Conservation (phyloP, 176 grass and related monocot genomes). For the Raddia distichophylla region DNA sequence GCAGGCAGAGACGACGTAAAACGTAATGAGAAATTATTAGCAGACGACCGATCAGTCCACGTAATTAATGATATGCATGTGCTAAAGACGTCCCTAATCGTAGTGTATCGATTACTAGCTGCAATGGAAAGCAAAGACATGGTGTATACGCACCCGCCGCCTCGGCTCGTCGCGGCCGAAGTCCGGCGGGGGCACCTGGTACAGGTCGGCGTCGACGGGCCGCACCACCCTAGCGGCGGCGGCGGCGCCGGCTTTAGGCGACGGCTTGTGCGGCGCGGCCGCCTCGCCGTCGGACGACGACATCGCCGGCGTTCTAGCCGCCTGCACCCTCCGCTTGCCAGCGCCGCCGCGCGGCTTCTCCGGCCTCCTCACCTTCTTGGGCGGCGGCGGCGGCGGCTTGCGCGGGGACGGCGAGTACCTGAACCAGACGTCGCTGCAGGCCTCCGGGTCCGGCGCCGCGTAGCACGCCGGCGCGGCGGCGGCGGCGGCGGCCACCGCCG, state of each 20-base stretch:
- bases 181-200: slow-evolving; percentile 40
- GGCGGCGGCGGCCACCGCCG: neutral
- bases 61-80: neutral
- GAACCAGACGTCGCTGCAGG: slow-evolving; percentile 47
- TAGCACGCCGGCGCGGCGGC: neutral
- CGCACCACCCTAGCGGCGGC: slow-evolving; percentile 31
- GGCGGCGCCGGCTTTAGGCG: neutral
- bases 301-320: neutral
- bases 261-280: neutral
- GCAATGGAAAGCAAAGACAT: neutral
- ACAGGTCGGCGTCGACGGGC: slow-evolving; percentile 44
- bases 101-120: neutral
- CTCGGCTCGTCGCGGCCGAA: neutral
- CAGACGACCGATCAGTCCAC: neutral
- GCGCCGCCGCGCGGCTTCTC: neutral
- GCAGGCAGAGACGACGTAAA: neutral
- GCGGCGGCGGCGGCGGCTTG: neutral
- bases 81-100: neutral
- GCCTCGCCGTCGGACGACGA: neutral
- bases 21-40: neutral
- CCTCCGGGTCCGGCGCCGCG: slow-evolving; percentile 15
- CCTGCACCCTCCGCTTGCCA: neutral
- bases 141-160: slow-evolving; percentile 6
- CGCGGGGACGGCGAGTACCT: slow-evolving; percentile 34
- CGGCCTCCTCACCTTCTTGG: slow-evolving; percentile 25